phyloP scores from a whole-genome alignment of 306 rosid species.

The Sindora glabra region DNA sequence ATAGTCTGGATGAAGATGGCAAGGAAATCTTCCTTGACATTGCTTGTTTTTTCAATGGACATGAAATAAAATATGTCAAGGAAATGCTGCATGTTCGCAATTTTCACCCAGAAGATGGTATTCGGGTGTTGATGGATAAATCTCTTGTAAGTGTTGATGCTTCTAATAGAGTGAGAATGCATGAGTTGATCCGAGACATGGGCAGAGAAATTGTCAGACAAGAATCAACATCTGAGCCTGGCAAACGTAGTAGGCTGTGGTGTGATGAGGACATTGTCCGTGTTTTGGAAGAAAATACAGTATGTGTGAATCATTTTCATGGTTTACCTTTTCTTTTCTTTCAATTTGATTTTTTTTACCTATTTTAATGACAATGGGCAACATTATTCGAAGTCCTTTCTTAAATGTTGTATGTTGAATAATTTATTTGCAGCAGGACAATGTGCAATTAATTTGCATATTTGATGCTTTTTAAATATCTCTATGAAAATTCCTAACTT shows the following conservation, averaged over 20 bases:
- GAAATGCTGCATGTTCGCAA: background rate
- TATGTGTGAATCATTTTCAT: too few species aligned
- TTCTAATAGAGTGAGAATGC: background rate
- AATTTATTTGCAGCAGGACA: too few species aligned
- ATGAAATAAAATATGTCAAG: background rate
- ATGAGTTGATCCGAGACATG: background rate
- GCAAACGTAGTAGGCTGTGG: background rate
- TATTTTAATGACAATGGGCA: too few species aligned
- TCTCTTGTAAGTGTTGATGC: background rate
- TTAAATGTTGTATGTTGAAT: too few species aligned
- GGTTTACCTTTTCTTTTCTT: too few species aligned
- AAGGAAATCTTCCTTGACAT: slow-evolving; percentile 2
- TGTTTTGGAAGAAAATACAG: too few species aligned
- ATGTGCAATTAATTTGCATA: too few species aligned
- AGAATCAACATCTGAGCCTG: background rate
- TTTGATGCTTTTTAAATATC: too few species aligned
- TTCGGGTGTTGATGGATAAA: background rate
- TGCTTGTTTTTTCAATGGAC: slow-evolving; percentile 13
- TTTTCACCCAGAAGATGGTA: background rate
- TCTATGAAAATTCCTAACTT: too few species aligned
- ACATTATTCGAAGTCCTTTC: too few species aligned
- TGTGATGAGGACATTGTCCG: background rate
- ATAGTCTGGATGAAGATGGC: background rate
- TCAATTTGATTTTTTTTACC: too few species aligned
- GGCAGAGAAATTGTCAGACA: background rate